A percentile compares a stretch with the other conserved stretches of the same genome.
phyloP scores from a whole-genome alignment of 2,329 filamentous ascomycete species.

The Nemania bipapillata region DNA sequence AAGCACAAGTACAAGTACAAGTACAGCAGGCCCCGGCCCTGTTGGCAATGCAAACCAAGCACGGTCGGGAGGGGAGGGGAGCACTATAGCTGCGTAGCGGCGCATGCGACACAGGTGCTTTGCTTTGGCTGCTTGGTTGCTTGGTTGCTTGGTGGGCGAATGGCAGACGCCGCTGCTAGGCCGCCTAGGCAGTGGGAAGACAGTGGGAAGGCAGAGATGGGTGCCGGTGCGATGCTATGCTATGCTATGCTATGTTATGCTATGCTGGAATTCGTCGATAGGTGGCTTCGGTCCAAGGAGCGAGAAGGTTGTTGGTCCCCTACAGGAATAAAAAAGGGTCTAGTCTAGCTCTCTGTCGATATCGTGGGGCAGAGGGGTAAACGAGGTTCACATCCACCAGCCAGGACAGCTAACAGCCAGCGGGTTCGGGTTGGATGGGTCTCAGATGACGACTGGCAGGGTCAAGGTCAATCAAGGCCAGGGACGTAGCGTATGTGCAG shows the following conservation, averaged over 20 bases:
- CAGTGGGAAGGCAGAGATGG: neutral
- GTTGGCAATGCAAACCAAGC: conserved; percentile 32
- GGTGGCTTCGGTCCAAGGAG: conserved; percentile 11
- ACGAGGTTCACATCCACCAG: conserved; percentile 3
- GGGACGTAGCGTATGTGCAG: neutral
- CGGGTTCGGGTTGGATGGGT: conserved; percentile 24
- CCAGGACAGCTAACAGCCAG: conserved; percentile 12
- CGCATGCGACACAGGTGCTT: conserved; percentile 26
- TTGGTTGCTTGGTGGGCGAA: conserved; percentile 18
- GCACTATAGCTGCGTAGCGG: conserved; percentile 15
- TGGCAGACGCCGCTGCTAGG: neutral
- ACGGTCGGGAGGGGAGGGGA: conserved; percentile 13
- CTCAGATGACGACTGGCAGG: conserved; percentile 17
- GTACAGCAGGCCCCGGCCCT: too few species aligned
- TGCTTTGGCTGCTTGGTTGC: too few species aligned
- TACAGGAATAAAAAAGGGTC: conserved; percentile 18
- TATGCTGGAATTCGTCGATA: conserved; percentile 13
- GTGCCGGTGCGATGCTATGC: conserved; percentile 15
- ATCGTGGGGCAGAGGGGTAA: conserved; percentile 37
- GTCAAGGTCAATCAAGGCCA: conserved; percentile 5
- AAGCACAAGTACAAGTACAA: conserved; percentile 35
- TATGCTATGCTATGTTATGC: too few species aligned
- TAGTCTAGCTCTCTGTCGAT: conserved; percentile 26
- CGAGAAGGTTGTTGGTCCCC: conserved; percentile 5
- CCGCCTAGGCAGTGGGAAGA: neutral